Evolutionary conservation across 1,284 basidiomycete genomes (phyloP).

Genomic region (Abortiporus biennis): DNA sequence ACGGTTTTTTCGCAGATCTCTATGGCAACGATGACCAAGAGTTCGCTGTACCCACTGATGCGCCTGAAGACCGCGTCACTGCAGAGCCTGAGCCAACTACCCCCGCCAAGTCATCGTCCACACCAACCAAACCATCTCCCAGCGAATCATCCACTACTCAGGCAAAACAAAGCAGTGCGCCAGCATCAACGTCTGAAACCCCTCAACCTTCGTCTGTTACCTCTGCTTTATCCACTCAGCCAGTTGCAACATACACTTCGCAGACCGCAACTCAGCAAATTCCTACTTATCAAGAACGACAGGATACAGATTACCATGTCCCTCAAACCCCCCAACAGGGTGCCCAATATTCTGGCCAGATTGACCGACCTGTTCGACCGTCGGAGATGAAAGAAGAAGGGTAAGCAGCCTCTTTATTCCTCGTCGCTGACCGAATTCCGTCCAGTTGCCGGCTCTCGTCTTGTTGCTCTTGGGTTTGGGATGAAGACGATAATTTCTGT

Average conservation of each 20-base stretch:
- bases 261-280: slow-evolving; percentile 52
- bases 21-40: slow-evolving; percentile 74
- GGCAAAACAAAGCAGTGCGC: slow-evolving; percentile 10
- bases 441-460: too few species aligned
- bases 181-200: slow-evolving; percentile 7
- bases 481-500: too few species aligned
- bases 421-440: too few species aligned
- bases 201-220: slow-evolving; percentile 9
- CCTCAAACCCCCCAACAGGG: slow-evolving; percentile 27
- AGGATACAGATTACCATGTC: slow-evolving; percentile 40
- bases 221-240: slow-evolving; percentile 15
- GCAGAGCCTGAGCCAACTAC: slow-evolving; percentile 16
- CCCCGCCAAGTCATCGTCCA: not conserved
- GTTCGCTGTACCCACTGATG: slow-evolving; percentile 36
- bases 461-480: too few species aligned
- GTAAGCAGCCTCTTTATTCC: slow-evolving; percentile 57
- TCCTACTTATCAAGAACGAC: slow-evolving; percentile 67
- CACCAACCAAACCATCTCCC: slow-evolving; percentile 20
- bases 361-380: slow-evolving; percentile 71
- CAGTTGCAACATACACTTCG: slow-evolving; percentile 18
- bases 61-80: slow-evolving; percentile 26
- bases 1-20: slow-evolving; percentile 45
- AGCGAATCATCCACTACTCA: slow-evolving; percentile 7
- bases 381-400: slow-evolving; percentile 99
- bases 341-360: slow-evolving; percentile 27